These are phyloP conservation scores for Turritis glabra DNA, from an alignment of 345 rosid genomes.

Conservation along the genomic window DNA sequence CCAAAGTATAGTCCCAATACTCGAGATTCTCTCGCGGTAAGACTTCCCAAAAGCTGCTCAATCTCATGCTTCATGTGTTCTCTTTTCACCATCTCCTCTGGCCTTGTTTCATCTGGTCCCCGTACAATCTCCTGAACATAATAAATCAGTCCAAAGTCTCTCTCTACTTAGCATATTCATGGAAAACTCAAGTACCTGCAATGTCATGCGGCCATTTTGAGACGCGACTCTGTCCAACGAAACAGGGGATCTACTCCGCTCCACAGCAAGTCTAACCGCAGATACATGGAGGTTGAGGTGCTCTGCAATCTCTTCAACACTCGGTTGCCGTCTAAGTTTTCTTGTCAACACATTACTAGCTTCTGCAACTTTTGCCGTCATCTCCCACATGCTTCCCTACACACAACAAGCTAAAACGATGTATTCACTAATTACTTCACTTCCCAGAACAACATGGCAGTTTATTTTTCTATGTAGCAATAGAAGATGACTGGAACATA, in stretches of 20 bases:
- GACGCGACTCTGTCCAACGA: slow-evolving; percentile 45
- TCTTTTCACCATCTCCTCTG: slow-evolving; percentile 47
- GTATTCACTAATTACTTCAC: slow-evolving; percentile 53
- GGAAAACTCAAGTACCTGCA: slow-evolving; percentile 43
- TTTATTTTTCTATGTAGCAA: slow-evolving; percentile 5
- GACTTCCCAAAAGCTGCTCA: slow-evolving; percentile 39
- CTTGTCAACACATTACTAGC: slow-evolving; percentile 41
- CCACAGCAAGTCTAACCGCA: slow-evolving; percentile 45
- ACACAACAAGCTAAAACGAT: slow-evolving; percentile 51
- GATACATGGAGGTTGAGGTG: slow-evolving; percentile 47
- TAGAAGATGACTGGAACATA: not conserved
- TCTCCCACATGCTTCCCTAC: slow-evolving; percentile 54
- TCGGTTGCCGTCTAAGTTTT: slow-evolving; percentile 43
- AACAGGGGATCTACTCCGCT: slow-evolving; percentile 46
- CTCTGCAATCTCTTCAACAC: slow-evolving; percentile 54
- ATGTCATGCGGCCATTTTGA: slow-evolving; percentile 45
- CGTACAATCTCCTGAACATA: slow-evolving; percentile 49
- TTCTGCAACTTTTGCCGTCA: slow-evolving; percentile 51
- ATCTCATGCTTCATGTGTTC: slow-evolving; percentile 42
- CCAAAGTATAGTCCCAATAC: slow-evolving; percentile 48
- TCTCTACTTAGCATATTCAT: not conserved
- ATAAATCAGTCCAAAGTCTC: not conserved
- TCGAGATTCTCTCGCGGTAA: slow-evolving; percentile 47
- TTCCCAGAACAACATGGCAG: slow-evolving; percentile 13
- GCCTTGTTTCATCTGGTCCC: slow-evolving; percentile 52